phyloP scores from a whole-genome alignment of 148 eudicot species.

The Selenicereus undatus region DNA sequence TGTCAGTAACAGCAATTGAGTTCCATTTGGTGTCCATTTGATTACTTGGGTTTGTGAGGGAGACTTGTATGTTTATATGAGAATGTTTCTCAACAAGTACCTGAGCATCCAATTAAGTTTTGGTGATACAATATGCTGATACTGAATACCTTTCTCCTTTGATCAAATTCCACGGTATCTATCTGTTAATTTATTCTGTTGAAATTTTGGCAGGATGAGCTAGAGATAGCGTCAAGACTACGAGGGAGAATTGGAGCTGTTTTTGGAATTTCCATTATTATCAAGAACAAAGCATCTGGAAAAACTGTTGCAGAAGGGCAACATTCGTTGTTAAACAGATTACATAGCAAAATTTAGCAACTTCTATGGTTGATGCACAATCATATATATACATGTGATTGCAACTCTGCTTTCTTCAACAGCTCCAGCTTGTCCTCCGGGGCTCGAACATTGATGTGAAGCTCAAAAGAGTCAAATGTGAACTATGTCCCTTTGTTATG shows the following conservation, averaged over 20 bases:
- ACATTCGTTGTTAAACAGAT: slow-evolving; percentile 58
- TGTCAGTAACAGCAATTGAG: background rate
- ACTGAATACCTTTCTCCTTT: too few relatives aligned
- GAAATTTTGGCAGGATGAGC: slow-evolving; percentile 59
- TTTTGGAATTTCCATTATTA: slow-evolving; percentile 48
- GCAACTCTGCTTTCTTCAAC: background rate
- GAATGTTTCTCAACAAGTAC: too few relatives aligned
- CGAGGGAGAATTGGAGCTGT: slow-evolving; percentile 57
- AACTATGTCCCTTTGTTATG: too few relatives aligned
- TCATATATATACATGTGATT: background rate
- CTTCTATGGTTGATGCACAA: background rate
- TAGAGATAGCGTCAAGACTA: slow-evolving; percentile 59
- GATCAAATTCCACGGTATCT: background rate
- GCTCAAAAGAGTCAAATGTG: background rate
- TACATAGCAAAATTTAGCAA: slow-evolving; percentile 33
- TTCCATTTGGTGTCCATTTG: too few relatives aligned
- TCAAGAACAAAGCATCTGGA: slow-evolving; percentile 62
- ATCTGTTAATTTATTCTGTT: background rate
- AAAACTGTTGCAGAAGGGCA: slow-evolving; percentile 71
- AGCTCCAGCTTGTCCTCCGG: background rate
- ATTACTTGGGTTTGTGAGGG: background rate
- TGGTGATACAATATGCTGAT: too few relatives aligned
- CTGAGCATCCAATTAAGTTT: too few relatives aligned
- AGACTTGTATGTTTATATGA: too few relatives aligned
- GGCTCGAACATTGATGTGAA: background rate